Conservation (phyloP, 2,329 filamentous ascomycete species). For the Penicillium sp. region DNA sequence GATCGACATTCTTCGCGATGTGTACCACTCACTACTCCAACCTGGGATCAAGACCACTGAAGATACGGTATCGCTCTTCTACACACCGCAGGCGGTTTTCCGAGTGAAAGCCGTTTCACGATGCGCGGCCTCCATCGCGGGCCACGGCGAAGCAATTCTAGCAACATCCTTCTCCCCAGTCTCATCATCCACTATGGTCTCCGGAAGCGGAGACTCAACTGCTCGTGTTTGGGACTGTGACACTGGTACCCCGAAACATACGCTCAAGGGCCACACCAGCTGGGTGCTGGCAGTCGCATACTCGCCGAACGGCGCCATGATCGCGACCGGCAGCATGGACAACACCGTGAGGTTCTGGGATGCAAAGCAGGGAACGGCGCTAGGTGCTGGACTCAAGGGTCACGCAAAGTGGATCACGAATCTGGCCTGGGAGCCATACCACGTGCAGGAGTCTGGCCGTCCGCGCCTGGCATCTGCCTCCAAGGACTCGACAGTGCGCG, state of each 20-base stretch:
- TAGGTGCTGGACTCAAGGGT: conserved; percentile 73
- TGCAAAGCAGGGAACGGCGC: conserved; percentile 71
- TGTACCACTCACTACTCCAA: conserved; percentile 54
- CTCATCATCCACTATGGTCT: conserved; percentile 74
- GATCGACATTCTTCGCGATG: conserved; percentile 48
- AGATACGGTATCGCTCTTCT: conserved; percentile 62
- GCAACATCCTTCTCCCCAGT: conserved; percentile 81
- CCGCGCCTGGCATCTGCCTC: conserved; percentile 81
- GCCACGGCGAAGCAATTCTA: conserved; percentile 89
- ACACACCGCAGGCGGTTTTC: conserved; percentile 86
- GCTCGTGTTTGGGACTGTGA: conserved; percentile 94
- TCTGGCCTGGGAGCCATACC: conserved; percentile 90
- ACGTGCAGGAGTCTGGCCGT: conserved; percentile 71
- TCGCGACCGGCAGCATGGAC: conserved; percentile 92
- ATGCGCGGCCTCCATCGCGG: conserved; percentile 82
- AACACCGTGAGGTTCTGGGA: conserved; percentile 90
- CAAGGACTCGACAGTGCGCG: conserved; percentile 82
- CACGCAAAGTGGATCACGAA: conserved; percentile 88
- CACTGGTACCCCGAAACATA: conserved; percentile 84
- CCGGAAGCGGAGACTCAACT: conserved; percentile 86
- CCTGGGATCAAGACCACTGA: conserved; percentile 57
- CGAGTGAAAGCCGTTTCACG: conserved; percentile 87
- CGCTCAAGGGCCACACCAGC: conserved; percentile 79
- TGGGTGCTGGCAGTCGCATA: conserved; percentile 89
- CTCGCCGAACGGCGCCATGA: conserved; percentile 75